phyloP scores from a whole-genome alignment of 2,329 filamentous ascomycete species.

The Aspergillus neotritici region DNA sequence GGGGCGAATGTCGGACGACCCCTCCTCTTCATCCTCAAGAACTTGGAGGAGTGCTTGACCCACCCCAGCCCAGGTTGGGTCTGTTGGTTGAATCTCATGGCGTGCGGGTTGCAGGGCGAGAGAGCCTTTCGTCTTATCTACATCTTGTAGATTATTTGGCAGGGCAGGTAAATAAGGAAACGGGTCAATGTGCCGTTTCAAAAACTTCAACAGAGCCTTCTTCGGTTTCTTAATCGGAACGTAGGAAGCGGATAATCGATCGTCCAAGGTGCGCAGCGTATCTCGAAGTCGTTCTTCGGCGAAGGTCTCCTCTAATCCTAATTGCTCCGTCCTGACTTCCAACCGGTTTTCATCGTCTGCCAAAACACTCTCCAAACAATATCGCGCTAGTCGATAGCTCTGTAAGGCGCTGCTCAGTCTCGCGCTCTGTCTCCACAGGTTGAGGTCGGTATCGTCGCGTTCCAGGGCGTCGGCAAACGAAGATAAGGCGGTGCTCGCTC shows the following conservation, averaged over 20 bases:
- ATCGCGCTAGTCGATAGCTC: constrained; percentile 55
- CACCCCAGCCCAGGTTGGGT: constrained; percentile 43
- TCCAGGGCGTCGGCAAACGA: constrained; percentile 59
- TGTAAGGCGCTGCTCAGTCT: constrained; percentile 53
- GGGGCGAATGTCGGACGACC: constrained; percentile 20
- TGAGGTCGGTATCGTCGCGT: constrained; percentile 59
- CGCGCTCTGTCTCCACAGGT: constrained; percentile 58
- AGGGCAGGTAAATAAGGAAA: constrained; percentile 45
- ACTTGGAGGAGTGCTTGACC: constrained; percentile 45
- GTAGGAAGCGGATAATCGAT: constrained; percentile 51
- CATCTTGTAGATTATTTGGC: constrained; percentile 24
- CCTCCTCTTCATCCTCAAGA: constrained; percentile 38
- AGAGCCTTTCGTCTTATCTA: constrained; percentile 27
- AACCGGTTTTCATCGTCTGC: constrained; percentile 56
- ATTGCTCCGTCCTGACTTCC: constrained; percentile 49
- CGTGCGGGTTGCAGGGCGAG: constrained; percentile 34
- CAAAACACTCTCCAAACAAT: constrained; percentile 58
- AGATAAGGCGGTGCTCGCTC: constrained; percentile 41
- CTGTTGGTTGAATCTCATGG: constrained; percentile 32
- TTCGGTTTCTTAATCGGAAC: constrained; percentile 47
- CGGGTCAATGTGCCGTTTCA: constrained; percentile 52
- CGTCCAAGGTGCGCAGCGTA: constrained; percentile 48
- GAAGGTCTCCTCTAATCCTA: constrained; percentile 53
- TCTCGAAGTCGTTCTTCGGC: constrained; percentile 48
- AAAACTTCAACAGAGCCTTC: constrained; percentile 46